Evolutionary conservation across 371 early-diverging fungal species (phyloP).

Genomic region (Mortierella polycephala): DNA sequence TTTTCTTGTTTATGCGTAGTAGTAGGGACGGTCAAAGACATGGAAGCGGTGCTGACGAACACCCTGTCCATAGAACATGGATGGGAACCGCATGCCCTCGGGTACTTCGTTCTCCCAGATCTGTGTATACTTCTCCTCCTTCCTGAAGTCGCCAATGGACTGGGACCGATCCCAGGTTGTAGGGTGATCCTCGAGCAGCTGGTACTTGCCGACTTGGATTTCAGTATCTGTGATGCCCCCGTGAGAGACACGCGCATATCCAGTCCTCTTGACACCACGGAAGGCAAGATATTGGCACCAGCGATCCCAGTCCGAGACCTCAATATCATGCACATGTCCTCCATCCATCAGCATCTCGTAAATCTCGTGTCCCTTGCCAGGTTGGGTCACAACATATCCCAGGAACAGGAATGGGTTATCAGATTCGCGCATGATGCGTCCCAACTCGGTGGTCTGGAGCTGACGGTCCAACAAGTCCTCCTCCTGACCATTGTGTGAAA

Average conservation of each 20-base stretch:
- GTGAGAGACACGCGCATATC: slow-evolving; percentile 82
- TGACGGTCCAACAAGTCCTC: slow-evolving; percentile 81
- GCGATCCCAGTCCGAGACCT: slow-evolving; percentile 80
- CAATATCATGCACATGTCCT: slow-evolving; percentile 81
- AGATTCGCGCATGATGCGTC: slow-evolving; percentile 79
- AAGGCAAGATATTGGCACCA: slow-evolving; percentile 90
- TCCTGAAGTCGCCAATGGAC: slow-evolving; percentile 43
- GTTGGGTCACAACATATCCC: slow-evolving; percentile 86
- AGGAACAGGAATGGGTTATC: slow-evolving; percentile 82
- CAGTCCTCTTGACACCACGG: slow-evolving; percentile 79
- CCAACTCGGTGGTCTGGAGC: slow-evolving; percentile 83
- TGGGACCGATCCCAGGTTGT: slow-evolving; percentile 42
- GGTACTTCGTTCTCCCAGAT: slow-evolving; percentile 65
- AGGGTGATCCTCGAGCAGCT: slow-evolving; percentile 64
- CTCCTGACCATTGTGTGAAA: slow-evolving; percentile 88
- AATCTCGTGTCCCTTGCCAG: slow-evolving; percentile 64
- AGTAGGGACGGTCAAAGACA: slow-evolving; percentile 82
- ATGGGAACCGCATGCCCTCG: slow-evolving; percentile 71
- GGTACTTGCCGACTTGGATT: slow-evolving; percentile 87
- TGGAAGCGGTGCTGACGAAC: slow-evolving; percentile 82
- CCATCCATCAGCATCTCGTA: slow-evolving; percentile 74
- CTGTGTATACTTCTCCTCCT: slow-evolving; percentile 70
- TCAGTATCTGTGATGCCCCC: slow-evolving; percentile 89
- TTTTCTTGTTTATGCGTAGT: slow-evolving; percentile 59
- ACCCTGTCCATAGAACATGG: slow-evolving; percentile 74